phyloP scores from a whole-genome alignment of 2,329 filamentous ascomycete genomes.

The Aphanoascus verrucosus region DNA sequence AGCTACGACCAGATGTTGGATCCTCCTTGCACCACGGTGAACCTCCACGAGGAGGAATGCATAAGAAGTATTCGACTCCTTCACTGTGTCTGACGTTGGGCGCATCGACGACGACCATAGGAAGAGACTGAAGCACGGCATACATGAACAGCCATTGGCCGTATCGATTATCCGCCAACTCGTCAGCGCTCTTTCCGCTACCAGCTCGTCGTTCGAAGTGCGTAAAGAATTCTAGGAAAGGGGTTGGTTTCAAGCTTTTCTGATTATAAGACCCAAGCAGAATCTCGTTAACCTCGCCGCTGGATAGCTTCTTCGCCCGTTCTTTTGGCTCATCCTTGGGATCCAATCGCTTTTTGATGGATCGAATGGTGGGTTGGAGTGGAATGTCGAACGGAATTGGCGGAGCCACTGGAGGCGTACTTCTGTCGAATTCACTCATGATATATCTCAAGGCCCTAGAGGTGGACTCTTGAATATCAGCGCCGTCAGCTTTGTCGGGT shows the following conservation, averaged over 20 bases:
- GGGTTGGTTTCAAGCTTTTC: slow-evolving; percentile 48
- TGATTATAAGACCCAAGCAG: slow-evolving; percentile 74
- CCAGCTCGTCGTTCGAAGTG: slow-evolving; percentile 38
- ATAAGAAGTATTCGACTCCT: slow-evolving; percentile 42
- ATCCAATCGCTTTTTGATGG: slow-evolving; percentile 55
- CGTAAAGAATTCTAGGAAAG: slow-evolving; percentile 40
- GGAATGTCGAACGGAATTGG: slow-evolving; percentile 86
- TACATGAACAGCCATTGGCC: slow-evolving; percentile 45
- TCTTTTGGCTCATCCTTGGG: slow-evolving; percentile 65
- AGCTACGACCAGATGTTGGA: slow-evolving; percentile 34
- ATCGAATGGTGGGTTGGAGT: slow-evolving; percentile 57
- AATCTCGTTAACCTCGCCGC: slow-evolving; percentile 64
- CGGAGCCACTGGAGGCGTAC: slow-evolving; percentile 77
- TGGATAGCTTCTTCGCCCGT: slow-evolving; percentile 60
- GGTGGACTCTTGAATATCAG: slow-evolving; percentile 46
- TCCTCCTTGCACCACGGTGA: slow-evolving; percentile 41
- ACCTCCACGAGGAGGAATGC: slow-evolving; percentile 39
- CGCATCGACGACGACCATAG: slow-evolving; percentile 41
- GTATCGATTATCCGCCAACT: slow-evolving; percentile 38
- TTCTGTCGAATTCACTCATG: slow-evolving; percentile 78
- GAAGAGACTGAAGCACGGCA: slow-evolving; percentile 40
- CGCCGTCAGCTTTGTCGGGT: slow-evolving; percentile 37
- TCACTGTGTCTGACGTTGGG: slow-evolving; percentile 36
- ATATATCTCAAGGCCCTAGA: slow-evolving; percentile 65
- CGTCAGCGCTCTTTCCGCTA: slow-evolving; percentile 35